These are phyloP conservation scores for Neonectria punicea DNA, from an alignment of 2,329 filamentous ascomycete genomes.

Conservation along the genomic window DNA sequence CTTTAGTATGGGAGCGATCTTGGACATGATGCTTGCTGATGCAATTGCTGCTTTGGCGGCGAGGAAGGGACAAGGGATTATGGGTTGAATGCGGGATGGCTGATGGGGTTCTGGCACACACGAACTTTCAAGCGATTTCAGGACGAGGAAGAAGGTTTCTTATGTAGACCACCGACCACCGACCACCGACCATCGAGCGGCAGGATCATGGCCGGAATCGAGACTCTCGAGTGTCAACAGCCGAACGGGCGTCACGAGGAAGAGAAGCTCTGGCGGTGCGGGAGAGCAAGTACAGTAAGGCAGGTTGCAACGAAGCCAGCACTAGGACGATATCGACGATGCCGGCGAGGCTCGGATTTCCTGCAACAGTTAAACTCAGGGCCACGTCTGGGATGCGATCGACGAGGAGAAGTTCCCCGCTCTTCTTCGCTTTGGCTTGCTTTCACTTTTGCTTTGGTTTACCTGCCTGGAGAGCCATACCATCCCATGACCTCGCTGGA, in stretches of 20 bases:
- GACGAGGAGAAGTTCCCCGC: slow-evolving; percentile 1
- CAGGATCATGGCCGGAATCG: slow-evolving; percentile 10
- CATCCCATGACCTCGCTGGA: slow-evolving; percentile 15
- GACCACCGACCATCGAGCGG: too few species aligned
- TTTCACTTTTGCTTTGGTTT: background rate
- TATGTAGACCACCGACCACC: background rate
- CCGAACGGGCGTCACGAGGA: slow-evolving; percentile 10
- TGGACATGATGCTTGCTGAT: slow-evolving; percentile 40
- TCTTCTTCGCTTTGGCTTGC: background rate
- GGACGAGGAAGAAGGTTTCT: slow-evolving; percentile 18
- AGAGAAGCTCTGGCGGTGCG: background rate
- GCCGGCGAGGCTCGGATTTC: slow-evolving; percentile 37
- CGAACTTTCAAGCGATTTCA: background rate
- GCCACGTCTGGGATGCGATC: slow-evolving; percentile 29
- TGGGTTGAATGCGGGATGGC: background rate
- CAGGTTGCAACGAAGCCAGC: slow-evolving; percentile 10
- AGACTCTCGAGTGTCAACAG: slow-evolving; percentile 7
- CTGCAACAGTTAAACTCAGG: slow-evolving; percentile 38
- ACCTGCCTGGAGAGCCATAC: background rate
- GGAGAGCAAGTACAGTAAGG: background rate
- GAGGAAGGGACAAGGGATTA: background rate
- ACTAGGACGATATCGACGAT: slow-evolving; percentile 37
- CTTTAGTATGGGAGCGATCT: slow-evolving; percentile 37
- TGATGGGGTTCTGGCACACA: slow-evolving; percentile 4
- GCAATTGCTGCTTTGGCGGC: background rate